Evolutionary conservation across 179 eudicot genomes (phyloP).

Genomic region (Vitellaria paradoxa): DNA sequence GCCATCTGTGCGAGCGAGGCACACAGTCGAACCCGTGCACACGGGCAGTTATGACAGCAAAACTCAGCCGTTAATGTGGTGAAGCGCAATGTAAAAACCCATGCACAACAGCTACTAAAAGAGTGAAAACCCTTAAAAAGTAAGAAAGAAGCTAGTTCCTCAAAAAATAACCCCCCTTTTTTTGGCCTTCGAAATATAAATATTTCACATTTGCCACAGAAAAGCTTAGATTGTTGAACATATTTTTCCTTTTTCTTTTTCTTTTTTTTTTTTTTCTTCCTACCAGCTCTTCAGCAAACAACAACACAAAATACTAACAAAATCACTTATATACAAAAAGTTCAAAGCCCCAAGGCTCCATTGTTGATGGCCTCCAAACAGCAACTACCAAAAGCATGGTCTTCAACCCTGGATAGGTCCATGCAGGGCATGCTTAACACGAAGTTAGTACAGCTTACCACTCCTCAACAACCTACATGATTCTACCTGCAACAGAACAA

Average conservation of each 20-base stretch:
- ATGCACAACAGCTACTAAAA: neutral
- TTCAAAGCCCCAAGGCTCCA: slow-evolving; percentile 7
- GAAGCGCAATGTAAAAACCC: no score
- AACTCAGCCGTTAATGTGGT: no score
- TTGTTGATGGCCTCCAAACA: neutral
- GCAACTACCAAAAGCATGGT: neutral
- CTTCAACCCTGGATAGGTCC: neutral
- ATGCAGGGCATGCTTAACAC: neutral
- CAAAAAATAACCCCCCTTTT: neutral
- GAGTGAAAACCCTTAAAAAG: neutral
- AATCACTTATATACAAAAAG: slow-evolving; percentile 1
- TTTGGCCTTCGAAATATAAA: neutral
- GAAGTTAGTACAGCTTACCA: slow-evolving; percentile 13
- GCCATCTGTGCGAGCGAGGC: no score
- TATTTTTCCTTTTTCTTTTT: neutral
- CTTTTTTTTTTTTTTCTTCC: no score
- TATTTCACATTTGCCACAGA: slow-evolving; percentile 6
- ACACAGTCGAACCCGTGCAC: no score
- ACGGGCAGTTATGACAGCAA: no score
- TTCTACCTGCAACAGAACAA: slow-evolving; percentile 14
- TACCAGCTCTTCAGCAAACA: neutral
- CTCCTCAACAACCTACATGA: slow-evolving; percentile 8
- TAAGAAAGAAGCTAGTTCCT: neutral
- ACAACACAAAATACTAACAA: neutral
- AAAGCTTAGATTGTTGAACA: slow-evolving; percentile 5